Percentiles rank a stretch among this genome's conserved stretches.
Evolutionary conservation across 2,329 filamentous ascomycete species (phyloP).

Genomic region (Penicillium occitanis): DNA sequence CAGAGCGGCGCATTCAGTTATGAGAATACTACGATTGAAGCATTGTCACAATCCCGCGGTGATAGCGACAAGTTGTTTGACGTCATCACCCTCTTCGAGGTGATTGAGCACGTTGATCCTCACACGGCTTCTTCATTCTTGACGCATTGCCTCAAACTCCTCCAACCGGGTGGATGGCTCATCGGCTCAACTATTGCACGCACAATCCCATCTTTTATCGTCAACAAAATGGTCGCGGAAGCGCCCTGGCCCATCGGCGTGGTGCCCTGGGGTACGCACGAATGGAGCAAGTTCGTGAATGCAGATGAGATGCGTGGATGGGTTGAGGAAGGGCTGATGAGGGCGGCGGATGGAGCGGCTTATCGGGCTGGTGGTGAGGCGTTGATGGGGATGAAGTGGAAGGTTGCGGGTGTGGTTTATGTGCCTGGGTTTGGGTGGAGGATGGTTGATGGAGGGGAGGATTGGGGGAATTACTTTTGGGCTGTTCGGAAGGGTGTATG

Average conservation of each 20-base stretch:
- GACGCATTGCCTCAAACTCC: slow-evolving; percentile 57
- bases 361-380: slow-evolving; percentile 28
- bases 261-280: slow-evolving; percentile 89
- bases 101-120: slow-evolving; percentile 84
- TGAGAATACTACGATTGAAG: slow-evolving; percentile 73
- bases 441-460: slow-evolving; percentile 76
- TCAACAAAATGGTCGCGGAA: slow-evolving; percentile 90
- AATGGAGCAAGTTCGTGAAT: slow-evolving; percentile 96
- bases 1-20: slow-evolving; percentile 65
- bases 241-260: slow-evolving; percentile 68
- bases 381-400: slow-evolving; percentile 54
- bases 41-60: slow-evolving; percentile 45
- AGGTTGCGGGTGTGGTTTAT: slow-evolving; percentile 80
- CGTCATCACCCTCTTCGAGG: slow-evolving; percentile 86
- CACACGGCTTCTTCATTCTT: slow-evolving; percentile 75
- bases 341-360: slow-evolving; percentile 47
- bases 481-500: slow-evolving; percentile 64
- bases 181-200: slow-evolving; percentile 89
- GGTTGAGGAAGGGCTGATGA: slow-evolving; percentile 46
- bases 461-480: slow-evolving; percentile 94
- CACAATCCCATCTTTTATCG: slow-evolving; percentile 84
- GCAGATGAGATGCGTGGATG: slow-evolving; percentile 62
- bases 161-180: slow-evolving; percentile 90
- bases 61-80: slow-evolving; percentile 56
- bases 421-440: slow-evolving; percentile 78